Base-by-base conservation (phyloP, 164 flowering plant species). In the Annona cherimola region DNA sequence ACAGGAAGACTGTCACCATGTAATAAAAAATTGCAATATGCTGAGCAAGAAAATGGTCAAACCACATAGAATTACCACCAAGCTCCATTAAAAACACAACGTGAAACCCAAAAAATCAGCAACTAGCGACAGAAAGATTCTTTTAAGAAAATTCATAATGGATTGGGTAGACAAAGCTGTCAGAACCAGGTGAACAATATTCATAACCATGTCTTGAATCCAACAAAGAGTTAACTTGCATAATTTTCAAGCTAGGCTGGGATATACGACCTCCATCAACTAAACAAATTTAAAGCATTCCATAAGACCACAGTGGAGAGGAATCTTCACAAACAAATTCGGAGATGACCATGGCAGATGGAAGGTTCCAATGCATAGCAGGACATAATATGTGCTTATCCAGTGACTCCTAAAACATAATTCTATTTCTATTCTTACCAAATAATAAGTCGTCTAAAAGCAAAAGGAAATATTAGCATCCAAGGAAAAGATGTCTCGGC, bases 11-110 rank as follows among this genome's bases (percentile, higher is more conserved):
- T 14, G 91, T 91, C 98, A 93, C 88, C 41, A 91, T 79, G 72
- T 96, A 93, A 82, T 93, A 96, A 68, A 88, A 80, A 45, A 88
- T 42, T 55, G 98, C 99, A 57, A 96, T 88, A 75, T 91, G 96
- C 71, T 90, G 99, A 61, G 99, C 88, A 75, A 96, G 95, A 81
- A 96, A 89, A 44, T 98, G 95, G 61, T 96, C 99, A 76, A 91
- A 83, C 99, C 99, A 96, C 92, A 86, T 88, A 44, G 84, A 67
- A 81, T 96, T 91, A 42, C 98, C 97, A 43, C 98, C 99, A 66
- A 96, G 80, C 79, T 96, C 99, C 99, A 93, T 89, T 78, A 84
- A 74, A 64, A 81, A 4, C 57, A 50, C 57, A 50, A 50, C 14
- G 14, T 16, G 14, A 11, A 50, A 11, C 2, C 45, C 61, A n/a